Evolutionary conservation across 2,329 filamentous ascomycete genomes (phyloP), one percentile per base, ranked within the genome.

Genomic region (Arachnopeziza araneosa): DNA sequence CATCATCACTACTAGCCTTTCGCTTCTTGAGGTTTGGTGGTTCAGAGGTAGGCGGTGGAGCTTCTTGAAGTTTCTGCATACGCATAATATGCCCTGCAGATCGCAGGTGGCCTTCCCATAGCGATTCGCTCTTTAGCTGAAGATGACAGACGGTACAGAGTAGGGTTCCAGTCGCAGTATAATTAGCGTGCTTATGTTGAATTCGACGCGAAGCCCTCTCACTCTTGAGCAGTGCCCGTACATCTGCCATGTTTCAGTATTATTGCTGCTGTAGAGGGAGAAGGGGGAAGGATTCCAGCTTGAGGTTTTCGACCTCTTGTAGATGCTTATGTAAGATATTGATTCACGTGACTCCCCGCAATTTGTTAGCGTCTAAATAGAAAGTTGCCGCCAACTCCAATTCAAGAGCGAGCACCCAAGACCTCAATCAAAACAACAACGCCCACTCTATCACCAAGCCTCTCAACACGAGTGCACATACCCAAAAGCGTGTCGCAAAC

Each of bases 221-320:
- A 70, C 87, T 88, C 67, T 90, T 89, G 60, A 96, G 82, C 54
- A 96, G 83, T 44, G 89, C 84, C 68, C 91, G 88, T 24, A 91
- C 87, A 74, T 96, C 90, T 66, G 90, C 81, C 89, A 95, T 93
- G 52, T 10, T 36, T 7, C 22, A 30, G 19, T 21, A 23, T 23
- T 10, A 36, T 26, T n/a, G 50, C 19, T 7, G 36, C 17, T 14
- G 36, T 4, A 44, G 36, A 44, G 10, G 36, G 12, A 17, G 36
- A 12, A 44, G 6, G 5, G 6, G 36, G 36, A 4, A 12, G 36
- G 10, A 12, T 9, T 30, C 9, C 9, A 30, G 26, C 26, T 44
- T 44, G 36, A 44, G 36, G 10, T 19, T 44, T 19, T 52, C 22
- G 55, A 44, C 49, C 51, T 56, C 32, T 52, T 6, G 36, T 14